Conservation (phyloP, 2,329 filamentous ascomycete genomes). For the Ophidiomyces ophidiicola region DNA sequence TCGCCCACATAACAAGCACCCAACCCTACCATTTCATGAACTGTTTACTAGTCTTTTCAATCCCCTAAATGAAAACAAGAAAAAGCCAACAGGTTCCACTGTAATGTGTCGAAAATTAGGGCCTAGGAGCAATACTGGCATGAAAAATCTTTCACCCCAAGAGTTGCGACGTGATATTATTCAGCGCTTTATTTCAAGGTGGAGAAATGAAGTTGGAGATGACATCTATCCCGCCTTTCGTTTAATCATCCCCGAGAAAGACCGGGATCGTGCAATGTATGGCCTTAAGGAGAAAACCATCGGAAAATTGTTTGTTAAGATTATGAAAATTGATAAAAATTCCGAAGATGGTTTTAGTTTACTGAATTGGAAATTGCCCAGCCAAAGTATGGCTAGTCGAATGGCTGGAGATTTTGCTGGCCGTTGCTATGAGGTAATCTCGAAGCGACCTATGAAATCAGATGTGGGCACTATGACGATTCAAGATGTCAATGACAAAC, state of each 20-base stretch:
- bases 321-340: constrained; percentile 82
- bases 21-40: constrained; percentile 70
- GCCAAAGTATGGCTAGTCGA: constrained; percentile 48
- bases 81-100: constrained; percentile 48
- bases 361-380: constrained; percentile 84
- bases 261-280: constrained; percentile 84
- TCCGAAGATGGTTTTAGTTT: constrained; percentile 79
- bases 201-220: constrained; percentile 76
- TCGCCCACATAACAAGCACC: constrained; percentile 65
- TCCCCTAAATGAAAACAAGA: constrained; percentile 64
- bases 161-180: constrained; percentile 73
- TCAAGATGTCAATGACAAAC: constrained; percentile 72
- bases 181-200: constrained; percentile 70
- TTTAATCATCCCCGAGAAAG: constrained; percentile 83
- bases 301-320: constrained; percentile 77
- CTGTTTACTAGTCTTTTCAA: constrained; percentile 71
- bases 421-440: constrained; percentile 73
- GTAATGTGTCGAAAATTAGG: constrained; percentile 47
- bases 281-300: constrained; percentile 87
- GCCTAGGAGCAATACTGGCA: constrained; percentile 38
- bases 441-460: constrained; percentile 66
- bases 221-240: constrained; percentile 91
- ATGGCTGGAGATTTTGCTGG: constrained; percentile 87
- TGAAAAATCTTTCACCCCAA: constrained; percentile 50
- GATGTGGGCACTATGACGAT: constrained; percentile 69